Conservation (phyloP, 2,329 filamentous ascomycete species). For the Coleophoma cylindrospora region DNA sequence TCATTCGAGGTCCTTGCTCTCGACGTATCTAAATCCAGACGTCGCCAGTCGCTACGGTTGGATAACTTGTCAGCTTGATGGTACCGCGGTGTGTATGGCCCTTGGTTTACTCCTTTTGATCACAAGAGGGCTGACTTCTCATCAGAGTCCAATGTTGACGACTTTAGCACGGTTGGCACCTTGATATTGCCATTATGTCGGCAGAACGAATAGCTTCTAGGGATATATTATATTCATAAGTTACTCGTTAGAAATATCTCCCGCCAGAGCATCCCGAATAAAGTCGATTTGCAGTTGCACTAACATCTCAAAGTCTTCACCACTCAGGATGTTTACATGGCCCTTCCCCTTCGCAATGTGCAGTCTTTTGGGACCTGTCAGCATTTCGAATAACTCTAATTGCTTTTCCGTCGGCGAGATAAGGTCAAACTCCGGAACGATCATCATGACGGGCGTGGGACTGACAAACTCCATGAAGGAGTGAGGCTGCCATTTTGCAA, state of each 20-base stretch:
- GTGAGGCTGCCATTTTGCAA: slow-evolving; percentile 2
- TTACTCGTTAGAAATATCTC: background rate
- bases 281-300: slow-evolving; percentile 4
- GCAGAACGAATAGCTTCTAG: too few species aligned
- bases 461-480: background rate
- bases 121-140: too few species aligned
- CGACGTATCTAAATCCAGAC: too few species aligned
- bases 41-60: too few species aligned
- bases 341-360: slow-evolving; percentile 9
- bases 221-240: too few species aligned
- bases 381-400: slow-evolving; percentile 4
- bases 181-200: too few species aligned
- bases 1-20: too few species aligned
- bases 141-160: too few species aligned
- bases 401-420: slow-evolving; percentile 2
- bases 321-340: slow-evolving; percentile 14
- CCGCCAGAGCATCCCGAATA: background rate
- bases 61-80: too few species aligned
- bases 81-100: too few species aligned
- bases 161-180: too few species aligned
- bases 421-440: slow-evolving; percentile 3
- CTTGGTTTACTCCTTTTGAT: too few species aligned
- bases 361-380: slow-evolving; percentile 7
- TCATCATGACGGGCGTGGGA: slow-evolving; percentile 6
- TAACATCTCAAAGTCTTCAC: slow-evolving; percentile 4